Evolutionary conservation across 2,329 filamentous ascomycete species (phyloP), one percentile per base, ranked within the genome.

Genomic region (Aspergillus ochraceus): DNA sequence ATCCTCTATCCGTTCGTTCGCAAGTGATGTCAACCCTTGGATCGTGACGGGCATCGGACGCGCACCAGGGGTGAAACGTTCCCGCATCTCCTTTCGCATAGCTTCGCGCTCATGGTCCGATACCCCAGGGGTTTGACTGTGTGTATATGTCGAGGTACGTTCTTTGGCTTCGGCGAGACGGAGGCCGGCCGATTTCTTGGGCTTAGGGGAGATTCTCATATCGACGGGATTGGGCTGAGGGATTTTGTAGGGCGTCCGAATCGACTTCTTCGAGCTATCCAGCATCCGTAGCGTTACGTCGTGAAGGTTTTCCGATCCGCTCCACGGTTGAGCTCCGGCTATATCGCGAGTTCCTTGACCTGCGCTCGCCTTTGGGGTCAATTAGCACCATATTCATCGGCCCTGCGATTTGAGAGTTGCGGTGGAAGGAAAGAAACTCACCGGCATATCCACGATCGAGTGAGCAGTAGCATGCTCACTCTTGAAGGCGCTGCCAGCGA

Each of bases 1-100:
- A 71, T 97, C 89, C 74, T 97, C 94, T 61, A 99, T 98, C 22
- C 89, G 81, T 76, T 97, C 89, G 72, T 98, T 97, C 1, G 95
- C 95, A 54, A 98, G 77, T 0, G 90, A 90, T 4, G 89, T 85
- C 14, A 99, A 80, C 0, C 93, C 95, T 36, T 89, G 85, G 1
- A 98, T 79, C 0, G 90, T 88, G 58, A 88, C 89, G 1, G 93
- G 91, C 75, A 96, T 85, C 0, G 86, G 81, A 51, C 92, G 84
- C 3, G 88, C 89, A 1, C 83, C 86, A 0, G 93, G 88, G 17
- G 85, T 80, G 67, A 98, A 97, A 1, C 93, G 84, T 59, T 96
- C 92, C 42, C 89, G 88, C 60, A 98, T 84, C 71, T 95, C 88
- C 63, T 84, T 83, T 52, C 87, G 84, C 67, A 91, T 81, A 14